phyloP scores from a whole-genome alignment of 495 filamentous ascomycete genomes.

The Tuber microsphaerosporum region DNA sequence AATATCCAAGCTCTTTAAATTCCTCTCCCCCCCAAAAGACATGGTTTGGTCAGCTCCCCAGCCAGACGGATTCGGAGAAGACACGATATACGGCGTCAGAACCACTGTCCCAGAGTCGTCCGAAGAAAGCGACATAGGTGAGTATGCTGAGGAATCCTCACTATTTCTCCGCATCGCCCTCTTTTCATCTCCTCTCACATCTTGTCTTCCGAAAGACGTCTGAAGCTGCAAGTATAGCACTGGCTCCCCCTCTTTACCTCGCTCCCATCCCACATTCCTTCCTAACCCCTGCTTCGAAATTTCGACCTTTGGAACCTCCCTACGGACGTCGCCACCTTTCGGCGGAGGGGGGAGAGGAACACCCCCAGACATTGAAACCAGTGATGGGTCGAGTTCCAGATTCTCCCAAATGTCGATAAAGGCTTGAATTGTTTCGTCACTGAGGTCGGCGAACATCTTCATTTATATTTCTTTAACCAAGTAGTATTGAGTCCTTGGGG shows the following conservation, averaged over 20 bases:
- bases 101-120: background rate
- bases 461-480: background rate
- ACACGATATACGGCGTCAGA: background rate
- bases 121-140: background rate
- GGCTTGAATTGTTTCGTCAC: background rate
- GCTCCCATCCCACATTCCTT: background rate
- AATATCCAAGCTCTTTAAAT: background rate
- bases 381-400: background rate
- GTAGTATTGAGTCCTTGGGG: background rate
- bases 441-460: background rate
- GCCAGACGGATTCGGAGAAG: background rate
- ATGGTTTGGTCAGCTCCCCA: background rate
- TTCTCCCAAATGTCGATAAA: background rate
- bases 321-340: background rate
- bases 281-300: background rate
- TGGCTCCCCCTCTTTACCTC: background rate
- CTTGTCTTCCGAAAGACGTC: background rate
- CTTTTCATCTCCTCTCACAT: background rate
- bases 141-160: background rate
- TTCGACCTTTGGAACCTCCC: background rate
- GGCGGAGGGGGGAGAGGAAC: background rate
- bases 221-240: background rate
- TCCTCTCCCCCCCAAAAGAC: background rate
- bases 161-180: background rate
- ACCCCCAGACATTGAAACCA: background rate